Base-by-base conservation (phyloP, 331 rosid genomes). In the Quercus tomentella region DNA sequence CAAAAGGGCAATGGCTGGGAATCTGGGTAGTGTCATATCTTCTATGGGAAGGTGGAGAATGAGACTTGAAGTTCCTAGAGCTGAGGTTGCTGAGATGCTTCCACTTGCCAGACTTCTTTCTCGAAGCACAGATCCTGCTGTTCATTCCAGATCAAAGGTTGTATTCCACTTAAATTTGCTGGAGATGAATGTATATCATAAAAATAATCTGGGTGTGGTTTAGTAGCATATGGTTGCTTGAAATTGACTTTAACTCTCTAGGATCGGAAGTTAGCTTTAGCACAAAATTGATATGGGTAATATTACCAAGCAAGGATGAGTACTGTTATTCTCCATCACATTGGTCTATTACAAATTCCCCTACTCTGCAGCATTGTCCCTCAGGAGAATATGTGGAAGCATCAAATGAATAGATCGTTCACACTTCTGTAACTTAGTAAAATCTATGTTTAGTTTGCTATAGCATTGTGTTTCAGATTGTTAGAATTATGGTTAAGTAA, bases 11-110 rank as follows among this genome's bases (percentile, higher is more conserved):
- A 86, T 88, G 93, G 88, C 93, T 73, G 91, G 89, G 76, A 87
- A 90, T 87, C 89, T 95, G 70, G 88, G 94, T 69, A 92, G 94
- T 81, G 93, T 84, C 83, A 90, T 95, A 84, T 95, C 99, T 76
- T 93, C 99, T n/a, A 84, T 91, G 96, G 99, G 99, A 22, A 90
- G 99, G 85, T 95, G 99, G 99, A 89, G 98, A 87, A 90, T 93
- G 97, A 91, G 92, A 76, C 90, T 95, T 70, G 99, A 93, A 84
- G 96, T 93, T 80, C 87, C 77, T 37, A 86, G 88, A 81, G 97
- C 97, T 76, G 99, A 95, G 86, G 92, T 91, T 66, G 93, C 96
- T 70, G 99, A 95, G 91, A 89, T 93, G 93, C 98, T 95, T 90
- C 99, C 99, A 78, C 93, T 91, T 84, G 98, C 96, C 31, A 89